Conservation (phyloP, 2,329 filamentous ascomycete genomes). For the Hortaea sp. region DNA sequence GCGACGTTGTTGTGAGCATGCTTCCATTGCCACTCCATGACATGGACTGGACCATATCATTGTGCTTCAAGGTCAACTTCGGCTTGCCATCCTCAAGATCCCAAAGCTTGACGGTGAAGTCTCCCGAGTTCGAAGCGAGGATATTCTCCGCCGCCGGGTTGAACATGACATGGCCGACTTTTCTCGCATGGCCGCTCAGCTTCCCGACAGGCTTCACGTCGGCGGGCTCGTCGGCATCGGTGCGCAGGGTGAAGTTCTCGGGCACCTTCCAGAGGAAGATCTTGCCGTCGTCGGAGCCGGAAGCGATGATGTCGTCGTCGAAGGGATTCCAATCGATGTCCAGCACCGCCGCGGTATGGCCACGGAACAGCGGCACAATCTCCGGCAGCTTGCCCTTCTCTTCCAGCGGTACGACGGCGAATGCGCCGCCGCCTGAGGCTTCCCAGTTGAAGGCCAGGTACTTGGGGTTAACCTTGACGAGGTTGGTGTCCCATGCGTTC, state of each 20-base stretch:
- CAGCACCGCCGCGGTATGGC: constrained; percentile 88
- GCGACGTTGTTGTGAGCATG: constrained; percentile 80
- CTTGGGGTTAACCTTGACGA: constrained; percentile 94
- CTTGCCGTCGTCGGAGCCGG: constrained; percentile 92
- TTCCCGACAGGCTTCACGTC: constrained; percentile 75
- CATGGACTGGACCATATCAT: constrained; percentile 86
- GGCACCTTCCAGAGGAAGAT: constrained; percentile 95
- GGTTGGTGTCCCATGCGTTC: constrained; percentile 98
- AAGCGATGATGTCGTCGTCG: constrained; percentile 86
- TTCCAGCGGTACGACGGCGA: constrained; percentile 84
- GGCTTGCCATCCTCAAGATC: constrained; percentile 72
- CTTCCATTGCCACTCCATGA: constrained; percentile 90
- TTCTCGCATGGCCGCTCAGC: constrained; percentile 82
- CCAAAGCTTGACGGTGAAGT: constrained; percentile 93
- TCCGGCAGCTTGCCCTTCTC: constrained; percentile 89
- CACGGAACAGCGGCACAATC: constrained; percentile 86
- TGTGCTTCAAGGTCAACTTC: constrained; percentile 69
- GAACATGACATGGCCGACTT: constrained; percentile 96
- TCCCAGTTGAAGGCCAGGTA: constrained; percentile 99
- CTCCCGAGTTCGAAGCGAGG: constrained; percentile 87
- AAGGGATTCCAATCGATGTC: constrained; percentile 99
- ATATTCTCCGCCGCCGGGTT: constrained; percentile 94
- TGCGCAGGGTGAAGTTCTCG: constrained; percentile 71
- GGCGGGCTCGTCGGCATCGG: constrained; percentile 70
- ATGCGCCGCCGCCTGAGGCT: constrained; percentile 86